Evolutionary conservation across 2,329 filamentous ascomycete species (phyloP), one percentile per base, ranked within the genome.

Genomic region (Bipolaris zeicola): DNA sequence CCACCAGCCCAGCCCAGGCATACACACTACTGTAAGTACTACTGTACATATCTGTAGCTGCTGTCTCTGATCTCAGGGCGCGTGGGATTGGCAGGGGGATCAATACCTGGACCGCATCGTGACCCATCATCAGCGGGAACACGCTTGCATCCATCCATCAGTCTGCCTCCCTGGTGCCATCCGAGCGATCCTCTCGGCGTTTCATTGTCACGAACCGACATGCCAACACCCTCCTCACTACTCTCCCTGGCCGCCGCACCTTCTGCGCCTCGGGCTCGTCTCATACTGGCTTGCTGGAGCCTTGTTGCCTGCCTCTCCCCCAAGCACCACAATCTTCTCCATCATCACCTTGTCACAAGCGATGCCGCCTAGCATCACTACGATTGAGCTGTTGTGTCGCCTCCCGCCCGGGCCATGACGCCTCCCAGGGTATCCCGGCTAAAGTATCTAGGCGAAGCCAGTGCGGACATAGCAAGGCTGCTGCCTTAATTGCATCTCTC

Each of bases 131-230:
- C 61, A 63, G 66, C 58, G 65, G 65, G 65, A 63, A 65, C 50
- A 53, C 50, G 69, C 65, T 67, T 67, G 60, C 67, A 61, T 54
- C 52, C 55, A 64, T 42, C 34, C 55, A 64, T 42, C 34, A 52
- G 50, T 50, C 45, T 55, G 46, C 58, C 63, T 59, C 60, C 58
- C 57, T 66, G 61, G 53, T 67, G 61, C 57, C 49, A 61, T 69
- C 61, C 56, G 56, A 66, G 67, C 63, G 65, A 70, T 70, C 65
- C 62, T 64, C 61, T 68, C 61, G 68, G 65, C 59, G 61, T 57
- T 50, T 57, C 57, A 56, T 51, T 52, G 39, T 55, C 44, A 58
- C 57, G 59, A 64, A 52, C 69, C 63, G 65, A 68, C 66, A 65
- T 50, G 20, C 50, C 57, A 62, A 50, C 62, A 62, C 64, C 63